Base-by-base conservation (phyloP, 441 rosid species). In the Melastoma candidum region DNA sequence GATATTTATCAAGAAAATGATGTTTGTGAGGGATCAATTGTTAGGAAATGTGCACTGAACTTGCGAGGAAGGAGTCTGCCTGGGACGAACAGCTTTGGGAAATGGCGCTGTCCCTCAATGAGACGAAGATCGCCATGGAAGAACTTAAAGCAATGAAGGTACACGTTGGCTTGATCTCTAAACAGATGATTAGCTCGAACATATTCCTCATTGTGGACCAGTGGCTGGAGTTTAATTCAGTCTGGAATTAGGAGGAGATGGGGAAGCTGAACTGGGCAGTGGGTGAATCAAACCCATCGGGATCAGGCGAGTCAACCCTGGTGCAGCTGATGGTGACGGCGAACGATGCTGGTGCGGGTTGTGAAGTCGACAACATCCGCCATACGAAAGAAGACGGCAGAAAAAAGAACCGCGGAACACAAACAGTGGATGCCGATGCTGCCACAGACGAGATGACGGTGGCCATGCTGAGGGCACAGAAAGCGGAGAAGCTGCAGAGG, bases 11-110 rank as follows among this genome's bases (percentile, higher is more conserved):
- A 6, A 48, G 22, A 53, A 3, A 7, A 4, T 24, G 6, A 36
- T 39, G 10, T 25, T 17, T 13, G 26, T 54, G 26, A 6, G 56
- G 46, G 22, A 61, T 48, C 11, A 29, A 57, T 48, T 60, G 61
- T 49, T 68, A 89, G 99, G 89, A 80, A 58, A 76, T 71, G 63
- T 77, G 80, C 54, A 53, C 53, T 7, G 77, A 83, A 49, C 63
- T 89, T 71, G 50, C 72, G 67, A 81, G 73, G 26, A 84, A 63
- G 79, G 89, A 84, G 72, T 60, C 70, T 43, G 64, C 66, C 51
- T 63, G 81, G 47, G 90, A 86, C 63, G 77, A 67, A 60, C 84
- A 78, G 67, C 70, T 93, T 14, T 48, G 47, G 67, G 69, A 75
- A 50, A 61, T 86, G 22, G 22, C 22, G 22, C 22, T 17, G 22